Percentiles rank a stretch among this genome's conserved stretches.
Evolutionary conservation across 2,329 filamentous ascomycete species (phyloP).

Genomic region (Cercospora zeae-maydis): DNA sequence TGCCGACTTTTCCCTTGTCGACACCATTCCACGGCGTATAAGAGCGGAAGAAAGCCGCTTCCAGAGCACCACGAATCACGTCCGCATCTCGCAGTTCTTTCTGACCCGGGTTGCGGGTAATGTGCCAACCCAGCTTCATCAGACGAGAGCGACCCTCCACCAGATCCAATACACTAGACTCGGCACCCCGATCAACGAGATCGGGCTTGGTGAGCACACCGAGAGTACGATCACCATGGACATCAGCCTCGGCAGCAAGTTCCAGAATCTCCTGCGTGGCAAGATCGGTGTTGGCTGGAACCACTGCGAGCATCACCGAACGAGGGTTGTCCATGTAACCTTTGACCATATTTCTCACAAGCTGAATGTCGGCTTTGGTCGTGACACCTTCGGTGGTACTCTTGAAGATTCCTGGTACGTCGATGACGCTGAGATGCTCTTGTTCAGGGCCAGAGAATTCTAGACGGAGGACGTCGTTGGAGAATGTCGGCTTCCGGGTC

Average conservation of each 20-base stretch:
- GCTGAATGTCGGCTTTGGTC: conserved; percentile 38
- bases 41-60: conserved; percentile 38
- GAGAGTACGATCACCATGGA: conserved; percentile 34
- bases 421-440: conserved; percentile 33
- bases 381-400: conserved; percentile 36
- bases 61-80: conserved; percentile 25
- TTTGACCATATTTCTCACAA: conserved; percentile 42
- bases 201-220: conserved; percentile 42
- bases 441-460: conserved; percentile 31
- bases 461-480: conserved; percentile 31
- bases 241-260: conserved; percentile 39
- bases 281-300: conserved; percentile 46
- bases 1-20: conserved; percentile 40
- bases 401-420: conserved; percentile 36
- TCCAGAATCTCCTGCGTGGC: conserved; percentile 48
- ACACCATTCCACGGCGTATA: conserved; percentile 39
- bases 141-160: conserved; percentile 27
- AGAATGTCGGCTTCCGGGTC: conserved; percentile 25
- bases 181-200: not conserved
- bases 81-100: conserved; percentile 22
- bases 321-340: conserved; percentile 42
- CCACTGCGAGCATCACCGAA: conserved; percentile 44
- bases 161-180: conserved; percentile 24
- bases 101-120: conserved; percentile 36
- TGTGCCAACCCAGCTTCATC: conserved; percentile 35